phyloP scores from a whole-genome alignment of 2,329 filamentous ascomycete species.

The Colletotrichum spinosum region DNA sequence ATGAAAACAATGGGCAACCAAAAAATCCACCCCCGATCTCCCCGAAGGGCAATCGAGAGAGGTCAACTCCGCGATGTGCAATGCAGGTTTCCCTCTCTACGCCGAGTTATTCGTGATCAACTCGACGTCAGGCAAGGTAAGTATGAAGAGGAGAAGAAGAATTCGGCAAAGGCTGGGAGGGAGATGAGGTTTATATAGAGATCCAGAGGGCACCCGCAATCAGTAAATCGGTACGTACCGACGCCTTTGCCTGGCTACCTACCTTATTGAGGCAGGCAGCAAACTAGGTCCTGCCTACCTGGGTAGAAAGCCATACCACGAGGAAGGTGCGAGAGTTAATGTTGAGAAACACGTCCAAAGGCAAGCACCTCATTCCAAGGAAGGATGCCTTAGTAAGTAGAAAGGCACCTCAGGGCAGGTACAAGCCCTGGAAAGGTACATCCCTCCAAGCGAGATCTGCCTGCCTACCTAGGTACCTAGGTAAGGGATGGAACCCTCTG shows the following conservation, averaged over 20 bases:
- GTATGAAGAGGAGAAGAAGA: constrained; percentile 54
- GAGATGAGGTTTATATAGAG: constrained; percentile 46
- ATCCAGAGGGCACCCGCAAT: constrained; percentile 2
- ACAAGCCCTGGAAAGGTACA: too few relatives aligned
- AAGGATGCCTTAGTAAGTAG: too few relatives aligned
- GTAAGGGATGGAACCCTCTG: too few relatives aligned
- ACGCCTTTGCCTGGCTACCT: constrained; percentile 1
- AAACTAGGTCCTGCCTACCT: neutral
- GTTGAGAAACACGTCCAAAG: too few relatives aligned
- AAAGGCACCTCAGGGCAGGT: too few relatives aligned
- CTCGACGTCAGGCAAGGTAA: constrained; percentile 59
- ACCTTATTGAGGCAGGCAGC: neutral
- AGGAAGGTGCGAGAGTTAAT: too few relatives aligned
- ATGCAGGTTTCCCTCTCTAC: constrained; percentile 62
- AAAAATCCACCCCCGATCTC: constrained; percentile 36
- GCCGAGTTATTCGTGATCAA: constrained; percentile 56
- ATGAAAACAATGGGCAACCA: constrained; percentile 40
- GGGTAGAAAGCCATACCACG: neutral
- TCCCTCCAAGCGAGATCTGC: too few relatives aligned
- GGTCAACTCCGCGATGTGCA: constrained; percentile 54
- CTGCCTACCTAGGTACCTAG: too few relatives aligned
- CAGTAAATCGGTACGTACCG: constrained; percentile 24
- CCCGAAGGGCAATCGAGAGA: constrained; percentile 38
- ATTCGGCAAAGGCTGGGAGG: constrained; percentile 34
- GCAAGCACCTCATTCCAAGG: too few relatives aligned